Percentiles rank a stretch among this genome's conserved stretches.
Conservation (phyloP, 2,329 filamentous ascomycete species). For the Ascochyta viciae-villosae region DNA sequence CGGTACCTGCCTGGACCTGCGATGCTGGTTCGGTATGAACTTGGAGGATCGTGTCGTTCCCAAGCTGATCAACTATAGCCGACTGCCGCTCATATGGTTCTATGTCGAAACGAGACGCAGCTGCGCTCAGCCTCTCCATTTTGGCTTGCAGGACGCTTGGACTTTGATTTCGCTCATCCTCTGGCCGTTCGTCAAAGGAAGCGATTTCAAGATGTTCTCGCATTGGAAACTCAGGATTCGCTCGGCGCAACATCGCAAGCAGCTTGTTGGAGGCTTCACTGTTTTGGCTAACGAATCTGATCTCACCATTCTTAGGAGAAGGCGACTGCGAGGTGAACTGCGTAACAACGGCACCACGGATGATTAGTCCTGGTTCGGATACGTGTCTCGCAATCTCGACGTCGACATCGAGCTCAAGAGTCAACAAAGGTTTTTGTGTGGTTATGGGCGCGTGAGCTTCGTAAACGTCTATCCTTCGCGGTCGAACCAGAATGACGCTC, state of each 20-base stretch:
- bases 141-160: slow-evolving; percentile 17
- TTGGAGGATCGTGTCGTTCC: neutral
- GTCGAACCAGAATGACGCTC: slow-evolving; percentile 24
- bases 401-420: slow-evolving; percentile 11
- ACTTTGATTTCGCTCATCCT: neutral
- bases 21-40: neutral
- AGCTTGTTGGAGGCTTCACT: slow-evolving; percentile 7
- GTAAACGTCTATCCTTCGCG: slow-evolving; percentile 25
- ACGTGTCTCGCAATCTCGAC: slow-evolving; percentile 5
- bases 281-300: slow-evolving; percentile 15
- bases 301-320: neutral
- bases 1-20: neutral
- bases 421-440: slow-evolving; percentile 20
- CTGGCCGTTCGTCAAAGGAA: neutral
- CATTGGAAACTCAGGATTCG: neutral
- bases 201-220: neutral
- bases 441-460: slow-evolving; percentile 14
- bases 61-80: neutral
- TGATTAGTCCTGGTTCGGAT: slow-evolving; percentile 7
- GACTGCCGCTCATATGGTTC: slow-evolving; percentile 4
- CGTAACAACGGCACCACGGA: slow-evolving; percentile 5
- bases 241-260: slow-evolving; percentile 9
- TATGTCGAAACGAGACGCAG: slow-evolving; percentile 3
- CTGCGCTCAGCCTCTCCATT: slow-evolving; percentile 18
- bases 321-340: neutral